Evolutionary conservation across 2,329 filamentous ascomycete genomes (phyloP), one percentile per base, ranked within the genome.

Genomic region (Calonectria hongkongensis): DNA sequence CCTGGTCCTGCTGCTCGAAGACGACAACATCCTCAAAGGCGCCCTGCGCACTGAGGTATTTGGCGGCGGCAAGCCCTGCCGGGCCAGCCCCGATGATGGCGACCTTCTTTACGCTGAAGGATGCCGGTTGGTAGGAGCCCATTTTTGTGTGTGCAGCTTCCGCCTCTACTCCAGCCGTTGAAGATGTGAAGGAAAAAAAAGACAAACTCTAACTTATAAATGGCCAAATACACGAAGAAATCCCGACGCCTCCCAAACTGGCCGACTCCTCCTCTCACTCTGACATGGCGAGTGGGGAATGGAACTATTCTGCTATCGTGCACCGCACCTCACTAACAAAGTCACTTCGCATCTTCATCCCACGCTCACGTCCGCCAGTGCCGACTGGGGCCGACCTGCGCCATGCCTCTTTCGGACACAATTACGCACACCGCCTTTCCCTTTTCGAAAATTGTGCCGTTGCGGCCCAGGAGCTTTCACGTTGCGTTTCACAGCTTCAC

Each of bases 51-150:
- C 90, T 82, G 21, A 98, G 88, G 80, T 96, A 96, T 88, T 95
- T 97, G 66, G 95, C 95, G 28, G 93, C 92, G 30, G 93, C 91
- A 4, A 98, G 87, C 5, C 96, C 96, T 74, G 90, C 91, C 0
- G 96, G 94, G 0, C 96, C 96, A 12, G 94, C 95, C 27, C 96
- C 96, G 76, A 98, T 91, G 73, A 98, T 88, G 76, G 94, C 95
- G 75, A 98, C 88, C 56, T 84, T 90, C 72, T 88, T 88, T 62
- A 94, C 88, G 73, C 86, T 75, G 80, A 91, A 91, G 4, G 69
- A 68, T 58, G 74, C 69, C 25, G 75, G 76, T 48, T 79, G 75
- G 39, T 76, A 70, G 62, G 81, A 84, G 51, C 80, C 82, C 82
- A 83, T 84, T 41, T 36, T 78, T 51, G 30, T n/a, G 39, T 54